Evolutionary conservation across 169 alveolate species (phyloP).

Genomic region (Plasmodium billcollinsi): DNA sequence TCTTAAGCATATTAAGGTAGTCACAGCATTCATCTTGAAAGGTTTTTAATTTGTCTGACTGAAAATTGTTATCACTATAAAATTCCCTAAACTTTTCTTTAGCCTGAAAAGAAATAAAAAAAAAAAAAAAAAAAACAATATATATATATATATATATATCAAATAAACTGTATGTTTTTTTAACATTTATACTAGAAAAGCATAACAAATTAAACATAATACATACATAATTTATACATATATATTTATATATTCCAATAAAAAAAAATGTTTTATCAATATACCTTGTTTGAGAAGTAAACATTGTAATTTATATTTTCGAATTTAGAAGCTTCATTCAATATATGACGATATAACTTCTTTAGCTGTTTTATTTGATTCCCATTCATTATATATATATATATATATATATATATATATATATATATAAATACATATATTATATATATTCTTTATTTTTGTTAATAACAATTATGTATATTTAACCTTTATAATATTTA

Average conservation of each 20-base stretch:
- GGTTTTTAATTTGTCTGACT: conserved; percentile 45
- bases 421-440: background rate
- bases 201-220: too few relatives aligned
- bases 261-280: background rate
- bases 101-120: conserved; percentile 38
- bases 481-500: background rate
- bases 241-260: background rate
- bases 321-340: conserved; percentile 75
- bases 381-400: conserved; percentile 51
- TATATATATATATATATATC: background rate
- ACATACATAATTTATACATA: background rate
- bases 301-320: conserved; percentile 72
- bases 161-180: background rate
- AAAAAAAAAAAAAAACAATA: background rate
- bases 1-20: conserved; percentile 69
- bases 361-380: conserved; percentile 52
- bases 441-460: background rate
- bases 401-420: background rate
- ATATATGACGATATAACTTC: conserved; percentile 62
- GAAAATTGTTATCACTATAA: conserved; percentile 27
- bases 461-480: background rate
- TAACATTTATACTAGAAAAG: background rate
- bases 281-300: conserved; percentile 73
- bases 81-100: conserved; percentile 72
- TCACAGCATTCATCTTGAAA: conserved; percentile 68